These are phyloP conservation scores for Pseudogymnoascus sp. DNA, from an alignment of 2,329 filamentous ascomycete species.

Conservation along the genomic window DNA sequence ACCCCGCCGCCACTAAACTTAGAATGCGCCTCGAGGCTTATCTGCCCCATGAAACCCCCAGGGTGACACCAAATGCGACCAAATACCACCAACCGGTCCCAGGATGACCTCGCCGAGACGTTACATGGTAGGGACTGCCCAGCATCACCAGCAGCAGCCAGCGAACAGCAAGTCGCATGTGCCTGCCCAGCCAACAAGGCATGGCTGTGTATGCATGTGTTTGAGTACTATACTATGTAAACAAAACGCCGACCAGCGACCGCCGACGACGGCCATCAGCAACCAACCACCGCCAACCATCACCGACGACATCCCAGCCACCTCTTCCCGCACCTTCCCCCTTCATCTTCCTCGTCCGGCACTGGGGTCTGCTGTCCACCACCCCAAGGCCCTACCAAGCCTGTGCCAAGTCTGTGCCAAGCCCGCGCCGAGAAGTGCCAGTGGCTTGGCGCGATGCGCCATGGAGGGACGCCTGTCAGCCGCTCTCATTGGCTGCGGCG, in stretches of 20 bases:
- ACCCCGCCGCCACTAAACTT: not conserved
- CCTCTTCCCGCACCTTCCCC: not conserved
- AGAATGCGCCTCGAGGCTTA: constrained; percentile 4
- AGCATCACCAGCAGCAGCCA: not conserved
- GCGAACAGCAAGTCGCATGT: not conserved
- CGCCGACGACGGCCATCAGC: not conserved
- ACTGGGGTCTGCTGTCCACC: constrained; percentile 1
- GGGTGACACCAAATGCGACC: not conserved
- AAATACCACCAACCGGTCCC: not conserved
- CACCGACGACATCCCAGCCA: not conserved
- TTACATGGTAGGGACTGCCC: not conserved
- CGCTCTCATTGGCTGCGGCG: not conserved
- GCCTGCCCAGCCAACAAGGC: not conserved
- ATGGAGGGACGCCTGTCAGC: not conserved
- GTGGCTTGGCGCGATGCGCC: not conserved
- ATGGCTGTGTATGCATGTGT: not conserved
- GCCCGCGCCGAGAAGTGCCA: not conserved
- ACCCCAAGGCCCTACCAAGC: not conserved
- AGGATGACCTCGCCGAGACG: not conserved
- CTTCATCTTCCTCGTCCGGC: not conserved
- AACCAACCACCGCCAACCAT: not conserved
- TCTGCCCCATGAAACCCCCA: not conserved
- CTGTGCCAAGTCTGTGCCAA: not conserved
- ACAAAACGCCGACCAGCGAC: not conserved
- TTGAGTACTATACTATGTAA: not conserved